These are phyloP conservation scores for Pascua guehoae DNA, from an alignment of 1,284 basidiomycete genomes.

Conservation along the genomic window DNA sequence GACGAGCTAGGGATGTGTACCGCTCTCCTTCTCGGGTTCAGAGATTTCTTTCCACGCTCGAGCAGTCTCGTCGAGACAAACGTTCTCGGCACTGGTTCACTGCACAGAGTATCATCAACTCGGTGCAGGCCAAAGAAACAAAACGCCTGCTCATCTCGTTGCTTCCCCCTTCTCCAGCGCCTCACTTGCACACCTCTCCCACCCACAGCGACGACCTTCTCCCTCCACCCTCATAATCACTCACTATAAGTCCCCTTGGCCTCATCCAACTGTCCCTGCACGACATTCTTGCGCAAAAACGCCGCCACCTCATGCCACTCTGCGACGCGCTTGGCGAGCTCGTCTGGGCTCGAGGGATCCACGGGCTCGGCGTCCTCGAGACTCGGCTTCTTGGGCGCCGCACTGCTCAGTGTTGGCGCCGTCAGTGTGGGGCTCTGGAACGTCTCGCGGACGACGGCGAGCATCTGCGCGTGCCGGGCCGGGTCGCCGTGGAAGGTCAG, in stretches of 20 bases:
- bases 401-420: slow-evolving; percentile 13
- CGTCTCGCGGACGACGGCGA: slow-evolving; percentile 33
- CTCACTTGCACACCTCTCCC: background rate
- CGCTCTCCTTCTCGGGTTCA: no score
- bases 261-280: slow-evolving; percentile 42
- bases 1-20: no score
- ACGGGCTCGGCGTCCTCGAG: slow-evolving; percentile 16
- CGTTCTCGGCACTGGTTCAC: no score
- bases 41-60: no score
- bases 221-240: slow-evolving; percentile 16
- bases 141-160: no score
- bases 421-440: slow-evolving; percentile 42
- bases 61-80: no score
- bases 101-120: background rate
- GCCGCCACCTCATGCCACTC: slow-evolving; percentile 47
- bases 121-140: no score
- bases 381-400: slow-evolving; percentile 5
- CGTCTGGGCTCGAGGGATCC: slow-evolving; percentile 21
- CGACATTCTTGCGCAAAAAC: slow-evolving; percentile 45
- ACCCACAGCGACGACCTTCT: no score
- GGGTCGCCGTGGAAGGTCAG: slow-evolving; percentile 45
- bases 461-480: slow-evolving; percentile 29
- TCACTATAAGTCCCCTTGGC: slow-evolving; percentile 33
- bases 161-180: background rate
- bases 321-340: slow-evolving; percentile 38